phyloP scores from a whole-genome alignment of 2,329 filamentous ascomycete genomes.

The Penicillium olsonii region DNA sequence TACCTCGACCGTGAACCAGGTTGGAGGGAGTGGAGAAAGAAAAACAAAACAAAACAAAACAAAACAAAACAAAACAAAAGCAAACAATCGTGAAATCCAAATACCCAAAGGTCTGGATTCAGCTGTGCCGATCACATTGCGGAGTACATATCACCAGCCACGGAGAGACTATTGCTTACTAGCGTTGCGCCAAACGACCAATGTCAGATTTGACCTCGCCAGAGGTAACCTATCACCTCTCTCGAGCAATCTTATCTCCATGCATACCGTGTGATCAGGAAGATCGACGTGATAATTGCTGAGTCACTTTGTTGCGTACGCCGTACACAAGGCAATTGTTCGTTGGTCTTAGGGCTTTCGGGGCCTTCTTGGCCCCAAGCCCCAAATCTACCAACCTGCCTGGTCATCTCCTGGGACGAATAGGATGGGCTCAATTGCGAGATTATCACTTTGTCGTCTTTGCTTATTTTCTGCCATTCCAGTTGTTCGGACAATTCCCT shows the following conservation, averaged over 20 bases:
- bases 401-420: neutral
- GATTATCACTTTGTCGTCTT: neutral
- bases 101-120: neutral
- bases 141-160: constrained; percentile 5
- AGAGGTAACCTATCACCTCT: neutral
- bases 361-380: neutral
- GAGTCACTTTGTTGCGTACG: neutral
- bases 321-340: neutral
- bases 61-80: neutral
- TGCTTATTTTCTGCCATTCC: no score
- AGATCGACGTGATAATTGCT: neutral
- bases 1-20: constrained; percentile 27
- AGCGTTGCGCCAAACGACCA: constrained; percentile 20
- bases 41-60: neutral
- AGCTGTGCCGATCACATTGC: constrained; percentile 6
- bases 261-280: neutral
- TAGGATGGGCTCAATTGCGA: neutral
- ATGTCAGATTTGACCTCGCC: constrained; percentile 13
- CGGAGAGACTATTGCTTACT: constrained; percentile 26
- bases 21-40: neutral
- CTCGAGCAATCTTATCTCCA: neutral
- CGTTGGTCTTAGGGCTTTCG: neutral
- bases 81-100: neutral
- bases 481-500: neutral
- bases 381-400: neutral